Evolutionary conservation across 129 eudicot genomes (phyloP).

Genomic region (Centella asiatica): DNA sequence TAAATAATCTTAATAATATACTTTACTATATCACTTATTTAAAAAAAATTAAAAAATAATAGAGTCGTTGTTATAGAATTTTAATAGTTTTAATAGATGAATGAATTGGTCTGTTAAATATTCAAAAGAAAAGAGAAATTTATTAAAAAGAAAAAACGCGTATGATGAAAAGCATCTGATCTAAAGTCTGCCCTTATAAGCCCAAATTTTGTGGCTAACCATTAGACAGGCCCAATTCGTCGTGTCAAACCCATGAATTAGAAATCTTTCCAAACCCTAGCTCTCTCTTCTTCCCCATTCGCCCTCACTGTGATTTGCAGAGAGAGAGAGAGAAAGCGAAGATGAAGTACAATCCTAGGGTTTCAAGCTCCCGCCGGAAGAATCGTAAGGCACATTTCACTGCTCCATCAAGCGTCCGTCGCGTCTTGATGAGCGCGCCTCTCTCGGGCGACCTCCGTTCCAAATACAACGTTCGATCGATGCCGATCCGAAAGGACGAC

Average conservation of each 20-base stretch:
- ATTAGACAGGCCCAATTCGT: neutral
- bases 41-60: too few relatives aligned
- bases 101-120: too few relatives aligned
- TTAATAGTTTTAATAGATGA: too few relatives aligned
- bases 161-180: too few relatives aligned
- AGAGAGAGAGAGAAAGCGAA: neutral
- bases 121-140: too few relatives aligned
- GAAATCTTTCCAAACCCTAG: neutral
- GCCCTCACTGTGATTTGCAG: neutral
- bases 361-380: slow-evolving; percentile 10
- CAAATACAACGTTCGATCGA: slow-evolving; percentile 16
- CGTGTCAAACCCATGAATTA: too few relatives aligned
- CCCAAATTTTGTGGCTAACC: too few relatives aligned
- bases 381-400: slow-evolving; percentile 10
- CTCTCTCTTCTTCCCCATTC: neutral
- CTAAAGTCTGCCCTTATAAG: too few relatives aligned
- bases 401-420: slow-evolving; percentile 6
- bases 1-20: too few relatives aligned
- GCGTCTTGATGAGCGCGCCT: slow-evolving; percentile 3
- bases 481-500: slow-evolving; percentile 12
- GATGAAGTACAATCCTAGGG: slow-evolving; percentile 16
- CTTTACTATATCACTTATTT: too few relatives aligned
- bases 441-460: slow-evolving; percentile 10
- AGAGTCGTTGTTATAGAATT: too few relatives aligned
- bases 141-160: too few relatives aligned